A percentile compares a stretch with the other conserved stretches of the same genome.
These are phyloP conservation scores for Apiospora sp. DNA, from an alignment of 2,329 filamentous ascomycete genomes.

Conservation along the genomic window DNA sequence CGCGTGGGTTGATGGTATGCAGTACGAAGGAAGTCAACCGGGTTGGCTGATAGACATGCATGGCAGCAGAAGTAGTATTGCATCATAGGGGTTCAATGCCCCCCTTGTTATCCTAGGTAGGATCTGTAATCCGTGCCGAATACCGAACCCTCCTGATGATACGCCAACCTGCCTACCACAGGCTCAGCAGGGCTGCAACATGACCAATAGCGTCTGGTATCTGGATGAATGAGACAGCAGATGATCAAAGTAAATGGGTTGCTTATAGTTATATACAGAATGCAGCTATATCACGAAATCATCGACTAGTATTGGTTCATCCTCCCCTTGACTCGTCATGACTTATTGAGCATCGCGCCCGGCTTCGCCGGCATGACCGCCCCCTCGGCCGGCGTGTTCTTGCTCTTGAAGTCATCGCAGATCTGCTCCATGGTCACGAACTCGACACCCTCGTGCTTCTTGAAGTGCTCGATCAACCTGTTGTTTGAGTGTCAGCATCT, in stretches of 20 bases:
- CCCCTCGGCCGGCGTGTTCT: constrained; percentile 62
- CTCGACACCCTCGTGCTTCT: constrained; percentile 37
- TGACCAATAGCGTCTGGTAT: no score
- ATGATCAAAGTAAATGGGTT: not conserved
- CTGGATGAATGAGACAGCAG: no score
- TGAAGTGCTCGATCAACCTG: constrained; percentile 50
- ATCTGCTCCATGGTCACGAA: constrained; percentile 59
- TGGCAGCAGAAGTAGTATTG: not conserved
- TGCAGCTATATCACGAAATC: not conserved
- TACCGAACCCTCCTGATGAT: not conserved
- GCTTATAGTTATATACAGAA: not conserved
- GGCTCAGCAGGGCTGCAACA: not conserved
- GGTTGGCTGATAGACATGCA: not conserved
- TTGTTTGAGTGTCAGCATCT: not conserved
- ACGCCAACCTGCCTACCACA: not conserved
- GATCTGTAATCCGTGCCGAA: not conserved
- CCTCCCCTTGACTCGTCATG: not conserved
- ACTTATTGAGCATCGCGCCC: constrained; percentile 60
- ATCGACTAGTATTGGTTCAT: not conserved
- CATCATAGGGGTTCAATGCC: not conserved
- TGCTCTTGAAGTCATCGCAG: constrained; percentile 75
- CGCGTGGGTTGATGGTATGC: not conserved
- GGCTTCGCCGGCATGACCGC: constrained; percentile 66
- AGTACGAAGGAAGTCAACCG: not conserved
- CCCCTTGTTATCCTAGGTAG: not conserved